A percentile compares a stretch with the other conserved stretches of the same genome.
These are phyloP conservation scores for Trametes elegans DNA, from an alignment of 768 basidiomycete species.

Conservation along the genomic window DNA sequence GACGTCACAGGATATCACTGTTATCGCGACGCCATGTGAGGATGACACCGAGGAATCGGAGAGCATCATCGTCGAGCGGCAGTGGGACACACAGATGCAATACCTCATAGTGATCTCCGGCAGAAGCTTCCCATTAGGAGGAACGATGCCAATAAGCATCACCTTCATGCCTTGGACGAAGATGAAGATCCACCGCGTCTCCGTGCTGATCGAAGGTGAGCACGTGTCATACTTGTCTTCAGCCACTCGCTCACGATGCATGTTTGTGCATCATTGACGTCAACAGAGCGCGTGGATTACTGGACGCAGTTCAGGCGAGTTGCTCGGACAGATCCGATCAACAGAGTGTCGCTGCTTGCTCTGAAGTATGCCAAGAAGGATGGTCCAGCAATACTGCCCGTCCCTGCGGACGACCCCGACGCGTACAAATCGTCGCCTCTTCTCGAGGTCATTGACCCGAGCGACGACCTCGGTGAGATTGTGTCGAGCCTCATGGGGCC, in stretches of 20 bases:
- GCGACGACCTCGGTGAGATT: conserved; percentile 53
- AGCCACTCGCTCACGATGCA: not conserved
- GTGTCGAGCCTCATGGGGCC: conserved; percentile 66
- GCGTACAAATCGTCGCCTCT: conserved; percentile 69
- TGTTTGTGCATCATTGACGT: not conserved
- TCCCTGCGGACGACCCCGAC: conserved; percentile 65
- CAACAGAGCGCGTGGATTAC: conserved; percentile 85
- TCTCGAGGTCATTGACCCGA: conserved; percentile 43
- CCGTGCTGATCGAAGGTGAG: conserved; percentile 79
- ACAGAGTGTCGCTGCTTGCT: conserved; percentile 58
- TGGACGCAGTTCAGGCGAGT: conserved; percentile 65
- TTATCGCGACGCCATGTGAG: conserved; percentile 75
- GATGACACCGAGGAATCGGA: conserved; percentile 83
- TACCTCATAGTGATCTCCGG: conserved; percentile 76
- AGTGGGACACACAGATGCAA: conserved; percentile 88
- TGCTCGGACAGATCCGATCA: conserved; percentile 65
- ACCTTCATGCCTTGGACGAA: conserved; percentile 83
- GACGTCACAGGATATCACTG: conserved; percentile 66
- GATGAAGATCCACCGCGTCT: conserved; percentile 73
- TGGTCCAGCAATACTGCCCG: conserved; percentile 69
- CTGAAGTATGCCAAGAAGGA: conserved; percentile 56
- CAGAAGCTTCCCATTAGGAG: conserved; percentile 80
- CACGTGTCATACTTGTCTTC: not conserved
- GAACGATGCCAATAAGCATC: conserved; percentile 73
- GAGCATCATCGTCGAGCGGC: conserved; percentile 79